Base-by-base conservation (phyloP, 2,329 filamentous ascomycete genomes). In the Colletotrichum agaves region DNA sequence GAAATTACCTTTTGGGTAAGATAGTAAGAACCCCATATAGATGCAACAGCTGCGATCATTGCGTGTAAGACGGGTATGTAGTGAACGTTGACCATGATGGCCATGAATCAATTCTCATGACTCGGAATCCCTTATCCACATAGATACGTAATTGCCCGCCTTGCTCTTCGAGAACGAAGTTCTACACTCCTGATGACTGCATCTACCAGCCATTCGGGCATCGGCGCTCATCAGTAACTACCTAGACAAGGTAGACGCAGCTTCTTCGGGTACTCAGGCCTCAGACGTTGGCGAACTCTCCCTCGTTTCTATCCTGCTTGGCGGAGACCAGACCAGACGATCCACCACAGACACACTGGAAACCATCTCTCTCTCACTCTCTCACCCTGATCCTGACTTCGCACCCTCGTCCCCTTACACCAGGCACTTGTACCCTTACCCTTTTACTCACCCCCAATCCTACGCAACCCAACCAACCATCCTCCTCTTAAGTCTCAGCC, bases 261-360 rank as follows among this genome's bases (percentile, higher is more conserved):
- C 47, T 47, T 57, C 63, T 50, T 35, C 50, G 12, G 23, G 44
- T 49, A n/a, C 61, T 63, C 57, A 62, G 49, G 56, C 63, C 59
- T 66, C 63, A 66, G 33, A 66, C 58, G 63, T 66, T 58, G 63
- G 63, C 63, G 63, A 67, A 58, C 50, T 56, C 52, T 50, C 50
- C 37, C 50, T 44, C 44, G 50, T 67, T 63, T 66, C 59, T 43
- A 58, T 63, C 60, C 21, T 52, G 50, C 41, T 39, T 50, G 27
- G 59, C 44, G 63, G 37, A 58, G 44, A 63, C 58, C 44, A 58
- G 63, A 58, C 63, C 63, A 63, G 63, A 67, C 63, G 63, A 67
- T 63, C 63, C 63, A 67, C 63, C 47, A 65, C 57, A 39, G 63
- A 62, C 63, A 66, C 67, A 58, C 21, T 23, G 4, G 39, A 43